Evolutionary conservation across 257 asterid genomes (phyloP), one percentile per base, ranked within the genome.

Genomic region (Solanum pinnatisectum): DNA sequence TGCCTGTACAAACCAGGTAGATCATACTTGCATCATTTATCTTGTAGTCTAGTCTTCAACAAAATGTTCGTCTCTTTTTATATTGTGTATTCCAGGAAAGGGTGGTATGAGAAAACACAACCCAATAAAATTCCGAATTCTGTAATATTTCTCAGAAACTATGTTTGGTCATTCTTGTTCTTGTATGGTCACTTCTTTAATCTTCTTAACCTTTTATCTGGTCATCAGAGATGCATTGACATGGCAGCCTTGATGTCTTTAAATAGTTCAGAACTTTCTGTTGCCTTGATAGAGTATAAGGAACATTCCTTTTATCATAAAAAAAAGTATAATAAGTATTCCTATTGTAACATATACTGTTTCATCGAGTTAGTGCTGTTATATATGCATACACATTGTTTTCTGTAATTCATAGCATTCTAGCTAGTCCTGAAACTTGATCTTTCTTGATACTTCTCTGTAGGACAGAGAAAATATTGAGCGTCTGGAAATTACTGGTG

Each of bases 401-500:
- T 52, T 49, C 86, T 49, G 32, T 49, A 82, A 81, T 82, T 52
- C 86, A 32, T 82, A 52, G 14, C 71, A 82, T 82, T 67, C 18
- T 22, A 46, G 39, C 39, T 89, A 42, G 40, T 59, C 67, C 60
- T 37, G 46, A 4, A 76, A 84, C 30, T 68, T 27, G 86, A 78
- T 63, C 63, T 86, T 35, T 90, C 88, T 73, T 71, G 73, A 39
- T 71, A 70, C 72, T 84, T 70, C 63, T 89, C 67, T 63, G 84
- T 84, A 97, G 99, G 98, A 93, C 89, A 95, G 98, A 92, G 99
- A 92, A 91, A 97, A 95, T 91, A 96, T 97, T 77, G 99, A 97
- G 93, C 99, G 99, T 71, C 90, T 97, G 87, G 99, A 97, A 90
- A 97, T 97, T 79, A 96, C 99, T 36, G 99, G 99, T 88, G 98